Base-by-base conservation (phyloP, 768 basidiomycete species). In the Pleurotus tuoliensis region DNA sequence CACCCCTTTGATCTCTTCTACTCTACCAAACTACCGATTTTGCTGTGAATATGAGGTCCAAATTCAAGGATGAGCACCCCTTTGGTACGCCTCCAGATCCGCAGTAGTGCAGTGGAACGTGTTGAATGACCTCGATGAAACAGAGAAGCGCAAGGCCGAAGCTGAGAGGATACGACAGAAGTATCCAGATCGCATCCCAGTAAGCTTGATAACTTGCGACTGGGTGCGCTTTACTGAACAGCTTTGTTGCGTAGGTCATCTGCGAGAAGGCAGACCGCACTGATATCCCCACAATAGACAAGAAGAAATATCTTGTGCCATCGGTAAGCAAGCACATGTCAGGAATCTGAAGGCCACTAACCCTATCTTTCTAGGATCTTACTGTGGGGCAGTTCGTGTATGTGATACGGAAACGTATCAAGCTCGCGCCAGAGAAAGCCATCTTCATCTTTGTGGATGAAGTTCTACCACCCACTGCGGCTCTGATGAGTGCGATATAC, bases 361-460 rank as follows among this genome's bases (percentile, higher is more conserved):
- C 34, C 13, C 15, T 52, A 38, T 37, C 18, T 49, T 16, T 41
- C 25, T 62, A 98, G 94, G 94, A 98, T 74, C 76, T 97, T 57
- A 98, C 94, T 41, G 95, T 98, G 8, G 95, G 95, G 11, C 96
- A 99, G 70, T 99, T 99, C 70, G 97, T 99, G 56, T 99, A 99
- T 71, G 97, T 99, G 38, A 99, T 99, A 69, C 88, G 97, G 67
- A 99, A 99, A 81, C 90, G 97, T 60, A 99, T 98, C 88, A 98
- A 99, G 86, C 84, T 99, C 57, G 92, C 94, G 18, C 94, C 97
- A 30, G 97, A 99, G 84, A 98, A 98, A 77, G 97, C 97, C 34
- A 99, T 99, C 76, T 99, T 98, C 79, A 98, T 99, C 74, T 99
- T 98, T 66, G 96, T 99, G 51, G 94, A 99, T 65, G 96, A 99